Evolutionary conservation across 2,329 filamentous ascomycete species (phyloP).

Genomic region (Ascochyta koolunga): DNA sequence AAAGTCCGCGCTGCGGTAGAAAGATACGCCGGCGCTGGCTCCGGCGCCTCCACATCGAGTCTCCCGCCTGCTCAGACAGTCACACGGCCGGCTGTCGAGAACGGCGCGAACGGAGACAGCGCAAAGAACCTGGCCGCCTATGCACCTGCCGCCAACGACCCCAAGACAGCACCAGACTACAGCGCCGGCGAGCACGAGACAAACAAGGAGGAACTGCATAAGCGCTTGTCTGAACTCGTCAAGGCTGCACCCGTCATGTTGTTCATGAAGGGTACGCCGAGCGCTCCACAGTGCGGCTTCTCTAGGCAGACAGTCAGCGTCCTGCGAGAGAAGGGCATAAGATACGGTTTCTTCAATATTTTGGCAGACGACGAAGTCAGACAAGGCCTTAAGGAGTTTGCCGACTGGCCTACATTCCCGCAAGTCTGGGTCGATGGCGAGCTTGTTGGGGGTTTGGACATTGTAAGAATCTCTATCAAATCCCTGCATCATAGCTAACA

Average conservation of each 20-base stretch:
- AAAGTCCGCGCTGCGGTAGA: slow-evolving; percentile 88
- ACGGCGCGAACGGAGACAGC: slow-evolving; percentile 38
- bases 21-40: slow-evolving; percentile 67
- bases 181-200: slow-evolving; percentile 50
- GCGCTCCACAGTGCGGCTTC: slow-evolving; percentile 88
- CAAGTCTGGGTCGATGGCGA: slow-evolving; percentile 93
- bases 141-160: slow-evolving; percentile 51
- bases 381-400: slow-evolving; percentile 93
- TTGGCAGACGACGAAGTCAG: slow-evolving; percentile 95
- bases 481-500: slow-evolving; percentile 29
- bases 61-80: slow-evolving; percentile 52
- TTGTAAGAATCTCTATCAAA: slow-evolving; percentile 66
- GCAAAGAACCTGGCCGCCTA: slow-evolving; percentile 53
- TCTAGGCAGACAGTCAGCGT: slow-evolving; percentile 87
- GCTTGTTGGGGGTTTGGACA: slow-evolving; percentile 91
- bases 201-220: slow-evolving; percentile 82
- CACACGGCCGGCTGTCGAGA: slow-evolving; percentile 53
- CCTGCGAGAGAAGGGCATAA: slow-evolving; percentile 85
- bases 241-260: slow-evolving; percentile 97
- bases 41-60: slow-evolving; percentile 45
- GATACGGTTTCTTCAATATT: slow-evolving; percentile 99
- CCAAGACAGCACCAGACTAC: slow-evolving; percentile 55
- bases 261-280: slow-evolving; percentile 97
- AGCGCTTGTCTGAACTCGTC: slow-evolving; percentile 80
- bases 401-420: slow-evolving; percentile 98